Conservation (phyloP, 495 filamentous ascomycete genomes). For the Immersiella caudata region DNA sequence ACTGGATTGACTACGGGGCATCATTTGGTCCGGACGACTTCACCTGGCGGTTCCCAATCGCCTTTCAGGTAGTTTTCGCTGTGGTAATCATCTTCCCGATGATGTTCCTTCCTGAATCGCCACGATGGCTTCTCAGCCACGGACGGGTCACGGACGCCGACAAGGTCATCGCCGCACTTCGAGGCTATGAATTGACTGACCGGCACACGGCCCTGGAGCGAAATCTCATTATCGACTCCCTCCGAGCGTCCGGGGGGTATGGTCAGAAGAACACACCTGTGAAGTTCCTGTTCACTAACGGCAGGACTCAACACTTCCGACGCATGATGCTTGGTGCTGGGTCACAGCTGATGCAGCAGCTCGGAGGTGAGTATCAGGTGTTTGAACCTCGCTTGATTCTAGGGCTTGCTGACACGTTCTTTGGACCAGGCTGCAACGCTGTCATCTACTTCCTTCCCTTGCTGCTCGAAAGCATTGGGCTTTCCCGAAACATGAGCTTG, state of each 20-base stretch:
- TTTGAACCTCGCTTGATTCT: no score
- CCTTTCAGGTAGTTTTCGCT: conserved; percentile 78
- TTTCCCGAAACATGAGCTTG: conserved; percentile 62
- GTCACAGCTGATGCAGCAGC: conserved; percentile 77
- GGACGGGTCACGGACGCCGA: conserved; percentile 70
- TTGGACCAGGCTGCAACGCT: conserved; percentile 66
- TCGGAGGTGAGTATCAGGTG: conserved; percentile 35
- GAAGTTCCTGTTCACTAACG: conserved; percentile 60
- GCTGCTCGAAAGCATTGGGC: conserved; percentile 67
- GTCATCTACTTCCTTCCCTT: conserved; percentile 86
- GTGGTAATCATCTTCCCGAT: conserved; percentile 66
- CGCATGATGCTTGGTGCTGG: conserved; percentile 63
- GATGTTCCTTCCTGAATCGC: conserved; percentile 73
- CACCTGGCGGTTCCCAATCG: conserved; percentile 80
- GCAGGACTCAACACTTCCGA: conserved; percentile 67
- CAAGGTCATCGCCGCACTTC: conserved; percentile 69
- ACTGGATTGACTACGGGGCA: conserved; percentile 82
- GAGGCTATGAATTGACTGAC: conserved; percentile 60
- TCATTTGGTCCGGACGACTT: conserved; percentile 66
- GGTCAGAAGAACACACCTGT: conserved; percentile 58
- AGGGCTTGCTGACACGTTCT: no score
- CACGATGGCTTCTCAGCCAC: conserved; percentile 71
- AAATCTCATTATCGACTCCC: conserved; percentile 64
- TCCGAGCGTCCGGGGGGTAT: conserved; percentile 61
- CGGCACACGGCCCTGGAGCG: conserved; percentile 60